Evolutionary conservation across 2,329 filamentous ascomycete genomes (phyloP).

Genomic region (Dactylonectria macrodidyma): DNA sequence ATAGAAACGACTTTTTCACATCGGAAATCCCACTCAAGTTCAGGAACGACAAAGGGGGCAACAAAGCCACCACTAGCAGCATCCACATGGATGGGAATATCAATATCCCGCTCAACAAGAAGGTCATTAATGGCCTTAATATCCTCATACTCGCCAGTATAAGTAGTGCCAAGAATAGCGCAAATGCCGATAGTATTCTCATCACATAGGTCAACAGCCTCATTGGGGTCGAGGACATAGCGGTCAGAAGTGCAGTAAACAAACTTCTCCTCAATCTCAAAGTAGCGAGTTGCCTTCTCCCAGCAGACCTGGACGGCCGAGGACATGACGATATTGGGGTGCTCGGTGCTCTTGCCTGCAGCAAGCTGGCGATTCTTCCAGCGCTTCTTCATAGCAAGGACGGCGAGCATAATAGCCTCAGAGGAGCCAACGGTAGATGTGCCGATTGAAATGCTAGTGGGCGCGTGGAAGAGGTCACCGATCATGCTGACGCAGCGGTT

Average conservation of each 20-base stretch:
- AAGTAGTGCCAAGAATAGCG: conserved; percentile 91
- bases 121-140: conserved; percentile 93
- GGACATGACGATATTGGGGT: conserved; percentile 95
- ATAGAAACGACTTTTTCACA: conserved; percentile 91
- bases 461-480: conserved; percentile 88
- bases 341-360: conserved; percentile 83
- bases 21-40: conserved; percentile 92
- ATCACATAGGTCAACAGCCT: conserved; percentile 73
- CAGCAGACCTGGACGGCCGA: conserved; percentile 97
- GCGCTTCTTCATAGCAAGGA: conserved; percentile 93
- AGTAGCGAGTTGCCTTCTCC: conserved; percentile 93
- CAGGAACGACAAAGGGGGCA: conserved; percentile 88
- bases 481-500: conserved; percentile 96
- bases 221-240: conserved; percentile 74
- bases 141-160: conserved; percentile 96
- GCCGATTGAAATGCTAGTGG: conserved; percentile 80
- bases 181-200: conserved; percentile 92
- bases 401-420: conserved; percentile 87
- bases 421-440: conserved; percentile 92
- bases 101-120: conserved; percentile 79
- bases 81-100: conserved; percentile 93
- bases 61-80: conserved; percentile 95
- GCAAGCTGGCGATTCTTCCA: conserved; percentile 92
- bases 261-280: conserved; percentile 92
- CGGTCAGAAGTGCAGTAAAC: conserved; percentile 74